Conservation (phyloP, 192 early-diverging fungal species). For the Linnemannia exigua region DNA sequence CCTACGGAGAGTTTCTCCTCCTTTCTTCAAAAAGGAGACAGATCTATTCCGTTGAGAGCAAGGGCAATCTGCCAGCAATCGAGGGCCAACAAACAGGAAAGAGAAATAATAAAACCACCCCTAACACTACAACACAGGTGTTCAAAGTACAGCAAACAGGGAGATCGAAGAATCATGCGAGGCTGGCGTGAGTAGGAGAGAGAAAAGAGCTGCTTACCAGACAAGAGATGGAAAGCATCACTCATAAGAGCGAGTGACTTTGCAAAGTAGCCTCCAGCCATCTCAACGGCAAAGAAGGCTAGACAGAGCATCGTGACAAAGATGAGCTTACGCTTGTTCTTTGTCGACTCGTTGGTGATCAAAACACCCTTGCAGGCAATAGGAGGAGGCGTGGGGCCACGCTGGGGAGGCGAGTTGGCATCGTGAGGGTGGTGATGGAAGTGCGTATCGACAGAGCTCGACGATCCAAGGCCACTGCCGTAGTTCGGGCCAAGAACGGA, state of each 20-base stretch:
- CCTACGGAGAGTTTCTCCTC: background rate
- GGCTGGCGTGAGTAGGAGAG: too few relatives aligned
- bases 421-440: slow-evolving; percentile 29
- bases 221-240: slow-evolving; percentile 84
- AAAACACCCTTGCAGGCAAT: slow-evolving; percentile 52
- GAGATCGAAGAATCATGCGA: background rate
- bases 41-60: background rate
- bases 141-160: background rate
- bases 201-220: slow-evolving; percentile 53
- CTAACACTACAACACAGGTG: background rate
- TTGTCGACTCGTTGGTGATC: slow-evolving; percentile 54
- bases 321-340: slow-evolving; percentile 56
- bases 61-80: slow-evolving; percentile 6
- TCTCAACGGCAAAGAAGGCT: slow-evolving; percentile 75
- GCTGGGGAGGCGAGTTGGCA: slow-evolving; percentile 22
- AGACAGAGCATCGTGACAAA: slow-evolving; percentile 53
- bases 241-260: slow-evolving; percentile 78
- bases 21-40: background rate
- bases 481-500: slow-evolving; percentile 24
- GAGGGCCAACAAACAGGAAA: background rate
- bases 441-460: background rate
- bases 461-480: slow-evolving; percentile 9
- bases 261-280: slow-evolving; percentile 73
- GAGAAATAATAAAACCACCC: background rate
- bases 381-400: slow-evolving; percentile 31